These are phyloP conservation scores for Casuarina glauca DNA, from an alignment of 306 rosid genomes.

Conservation along the genomic window DNA sequence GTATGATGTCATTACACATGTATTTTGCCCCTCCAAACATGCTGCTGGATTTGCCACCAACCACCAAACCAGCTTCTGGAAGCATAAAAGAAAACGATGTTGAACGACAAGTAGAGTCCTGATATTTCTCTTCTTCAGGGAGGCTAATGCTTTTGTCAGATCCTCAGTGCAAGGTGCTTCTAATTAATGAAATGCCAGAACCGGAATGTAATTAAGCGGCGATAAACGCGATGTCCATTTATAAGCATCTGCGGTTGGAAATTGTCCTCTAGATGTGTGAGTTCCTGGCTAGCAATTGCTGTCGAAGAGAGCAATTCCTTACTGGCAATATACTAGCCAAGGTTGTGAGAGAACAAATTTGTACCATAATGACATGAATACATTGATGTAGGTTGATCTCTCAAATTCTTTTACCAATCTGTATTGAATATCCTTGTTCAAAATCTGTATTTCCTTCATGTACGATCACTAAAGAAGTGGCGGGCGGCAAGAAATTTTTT, in stretches of 20 bases:
- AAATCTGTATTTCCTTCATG: neutral
- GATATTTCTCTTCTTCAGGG: slow-evolving; percentile 29
- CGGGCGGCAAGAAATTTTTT: neutral
- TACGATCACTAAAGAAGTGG: neutral
- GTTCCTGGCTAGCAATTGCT: slow-evolving; percentile 11
- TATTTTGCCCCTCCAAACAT: slow-evolving; percentile 80
- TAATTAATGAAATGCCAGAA: slow-evolving; percentile 11
- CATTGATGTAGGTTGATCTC: neutral
- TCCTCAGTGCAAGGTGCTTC: slow-evolving; percentile 3
- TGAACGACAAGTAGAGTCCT: slow-evolving; percentile 56
- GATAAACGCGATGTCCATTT: neutral
- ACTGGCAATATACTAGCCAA: slow-evolving; percentile 3
- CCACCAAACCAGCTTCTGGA: slow-evolving; percentile 63
- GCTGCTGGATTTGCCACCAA: slow-evolving; percentile 66
- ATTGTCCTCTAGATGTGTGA: neutral
- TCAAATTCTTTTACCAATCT: neutral
- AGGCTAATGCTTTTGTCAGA: slow-evolving; percentile 1
- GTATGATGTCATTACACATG: slow-evolving; percentile 97
- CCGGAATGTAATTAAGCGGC: slow-evolving; percentile 1
- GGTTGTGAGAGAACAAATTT: slow-evolving; percentile 1
- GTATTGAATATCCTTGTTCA: neutral
- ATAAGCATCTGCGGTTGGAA: slow-evolving; percentile 13
- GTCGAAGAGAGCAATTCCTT: neutral
- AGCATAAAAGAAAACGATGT: slow-evolving; percentile 61
- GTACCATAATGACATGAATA: neutral